These are phyloP conservation scores for Aureobasidium leucospermi DNA, from an alignment of 2,329 filamentous ascomycete species.

Conservation along the genomic window DNA sequence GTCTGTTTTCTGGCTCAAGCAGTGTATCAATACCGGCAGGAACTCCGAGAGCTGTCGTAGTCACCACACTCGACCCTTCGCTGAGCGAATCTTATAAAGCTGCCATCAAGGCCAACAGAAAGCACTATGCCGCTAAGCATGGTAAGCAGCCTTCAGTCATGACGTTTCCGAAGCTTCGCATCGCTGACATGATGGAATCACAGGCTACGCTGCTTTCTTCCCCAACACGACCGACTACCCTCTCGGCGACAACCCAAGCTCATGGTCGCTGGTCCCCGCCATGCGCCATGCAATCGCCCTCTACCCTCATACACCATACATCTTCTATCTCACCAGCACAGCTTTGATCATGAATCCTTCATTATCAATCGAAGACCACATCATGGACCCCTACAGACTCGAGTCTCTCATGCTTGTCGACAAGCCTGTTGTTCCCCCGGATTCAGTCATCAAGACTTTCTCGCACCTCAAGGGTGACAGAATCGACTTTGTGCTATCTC, in stretches of 20 bases:
- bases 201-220: conserved; percentile 83
- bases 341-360: conserved; percentile 81
- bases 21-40: conserved; percentile 29
- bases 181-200: conserved; percentile 16
- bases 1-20: conserved; percentile 23
- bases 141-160: conserved; percentile 48
- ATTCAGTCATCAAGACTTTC: conserved; percentile 96
- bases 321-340: conserved; percentile 83
- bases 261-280: conserved; percentile 76
- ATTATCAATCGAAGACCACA: conserved; percentile 59
- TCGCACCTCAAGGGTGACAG: conserved; percentile 67
- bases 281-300: conserved; percentile 81
- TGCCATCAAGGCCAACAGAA: conserved; percentile 72
- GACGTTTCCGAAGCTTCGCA: too few relatives aligned
- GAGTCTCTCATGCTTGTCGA: conserved; percentile 78
- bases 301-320: conserved; percentile 66
- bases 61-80: conserved; percentile 72
- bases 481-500: conserved; percentile 74
- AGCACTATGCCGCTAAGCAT: conserved; percentile 77
- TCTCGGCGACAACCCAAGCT: conserved; percentile 47
- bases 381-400: conserved; percentile 61
- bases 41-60: conserved; percentile 59
- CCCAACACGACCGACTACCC: conserved; percentile 70
- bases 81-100: conserved; percentile 61
- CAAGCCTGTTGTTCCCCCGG: conserved; percentile 80